phyloP scores from a whole-genome alignment of 2,329 filamentous ascomycete genomes.

The Beauveria caledonica region DNA sequence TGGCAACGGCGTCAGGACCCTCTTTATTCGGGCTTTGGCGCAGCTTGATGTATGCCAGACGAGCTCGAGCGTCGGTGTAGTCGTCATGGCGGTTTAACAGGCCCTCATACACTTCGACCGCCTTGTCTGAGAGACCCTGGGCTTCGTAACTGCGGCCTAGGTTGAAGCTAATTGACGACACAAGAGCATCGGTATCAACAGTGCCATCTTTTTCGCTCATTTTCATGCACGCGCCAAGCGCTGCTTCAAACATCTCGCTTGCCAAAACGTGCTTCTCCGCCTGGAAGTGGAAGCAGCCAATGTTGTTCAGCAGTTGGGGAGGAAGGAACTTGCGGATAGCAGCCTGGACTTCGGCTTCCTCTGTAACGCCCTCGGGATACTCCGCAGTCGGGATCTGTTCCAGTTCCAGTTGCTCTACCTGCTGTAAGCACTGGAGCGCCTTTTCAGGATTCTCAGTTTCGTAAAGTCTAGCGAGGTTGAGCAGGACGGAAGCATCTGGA shows the following conservation, averaged over 20 bases:
- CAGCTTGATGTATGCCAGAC: slow-evolving; percentile 84
- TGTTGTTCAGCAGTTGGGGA: slow-evolving; percentile 92
- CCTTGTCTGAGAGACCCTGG: slow-evolving; percentile 70
- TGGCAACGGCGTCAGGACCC: slow-evolving; percentile 75
- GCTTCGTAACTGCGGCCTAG: slow-evolving; percentile 89
- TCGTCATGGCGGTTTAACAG: slow-evolving; percentile 77
- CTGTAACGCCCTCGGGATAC: slow-evolving; percentile 44
- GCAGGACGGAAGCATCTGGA: slow-evolving; percentile 76
- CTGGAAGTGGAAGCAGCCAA: slow-evolving; percentile 92
- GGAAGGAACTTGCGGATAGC: slow-evolving; percentile 70
- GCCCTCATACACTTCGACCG: slow-evolving; percentile 80
- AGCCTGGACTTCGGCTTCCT: slow-evolving; percentile 51
- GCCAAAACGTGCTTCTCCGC: slow-evolving; percentile 72
- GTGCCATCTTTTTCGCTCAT: slow-evolving; percentile 67
- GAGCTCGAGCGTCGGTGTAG: slow-evolving; percentile 84
- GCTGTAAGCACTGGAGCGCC: slow-evolving; percentile 81
- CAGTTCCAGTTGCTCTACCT: slow-evolving; percentile 85
- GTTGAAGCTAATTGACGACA: slow-evolving; percentile 96
- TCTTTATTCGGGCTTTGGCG: slow-evolving; percentile 74
- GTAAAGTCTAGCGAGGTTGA: slow-evolving; percentile 88
- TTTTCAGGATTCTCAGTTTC: slow-evolving; percentile 81
- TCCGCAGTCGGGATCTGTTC: slow-evolving; percentile 68
- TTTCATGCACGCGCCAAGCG: slow-evolving; percentile 77
- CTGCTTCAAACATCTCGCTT: slow-evolving; percentile 85
- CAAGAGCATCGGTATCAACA: slow-evolving; percentile 79